These are phyloP conservation scores for Stephanodiscus triporus DNA, from an alignment of 108 stramenopile species.

Conservation along the genomic window DNA sequence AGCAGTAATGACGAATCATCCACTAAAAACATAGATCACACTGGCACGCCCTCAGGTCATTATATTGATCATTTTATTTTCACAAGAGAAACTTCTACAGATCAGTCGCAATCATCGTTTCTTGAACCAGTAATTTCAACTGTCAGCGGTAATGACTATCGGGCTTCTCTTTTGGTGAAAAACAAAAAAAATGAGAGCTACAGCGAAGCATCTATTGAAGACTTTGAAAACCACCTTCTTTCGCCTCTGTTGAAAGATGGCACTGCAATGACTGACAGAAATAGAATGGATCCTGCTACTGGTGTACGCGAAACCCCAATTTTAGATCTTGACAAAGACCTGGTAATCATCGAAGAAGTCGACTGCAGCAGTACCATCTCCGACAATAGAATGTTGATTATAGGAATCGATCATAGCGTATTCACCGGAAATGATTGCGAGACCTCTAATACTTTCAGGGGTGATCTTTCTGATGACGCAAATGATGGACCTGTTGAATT, in stretches of 20 bases:
- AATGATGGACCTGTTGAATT: neutral
- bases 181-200: constrained; percentile 10
- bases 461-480: neutral
- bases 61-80: neutral
- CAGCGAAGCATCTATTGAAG: neutral
- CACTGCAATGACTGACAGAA: neutral
- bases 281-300: neutral
- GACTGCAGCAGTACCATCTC: constrained; percentile 3
- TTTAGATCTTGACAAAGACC: neutral
- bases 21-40: neutral
- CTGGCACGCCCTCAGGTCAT: neutral
- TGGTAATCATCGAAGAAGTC: neutral
- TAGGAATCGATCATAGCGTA: constrained; percentile 3
- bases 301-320: neutral
- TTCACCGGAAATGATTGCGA: constrained; percentile 5
- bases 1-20: neutral
- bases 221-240: neutral
- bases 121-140: constrained; percentile 15
- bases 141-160: constrained; percentile 10
- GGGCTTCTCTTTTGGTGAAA: constrained; percentile 18
- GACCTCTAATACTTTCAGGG: neutral
- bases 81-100: constrained; percentile 15
- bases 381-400: constrained; percentile 16
- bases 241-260: neutral
- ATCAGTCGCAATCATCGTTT: constrained; percentile 26